Percentiles rank a stretch among this genome's conserved stretches.
phyloP scores from a whole-genome alignment of 139 green algal genomes.

The Chlorella sp. region DNA sequence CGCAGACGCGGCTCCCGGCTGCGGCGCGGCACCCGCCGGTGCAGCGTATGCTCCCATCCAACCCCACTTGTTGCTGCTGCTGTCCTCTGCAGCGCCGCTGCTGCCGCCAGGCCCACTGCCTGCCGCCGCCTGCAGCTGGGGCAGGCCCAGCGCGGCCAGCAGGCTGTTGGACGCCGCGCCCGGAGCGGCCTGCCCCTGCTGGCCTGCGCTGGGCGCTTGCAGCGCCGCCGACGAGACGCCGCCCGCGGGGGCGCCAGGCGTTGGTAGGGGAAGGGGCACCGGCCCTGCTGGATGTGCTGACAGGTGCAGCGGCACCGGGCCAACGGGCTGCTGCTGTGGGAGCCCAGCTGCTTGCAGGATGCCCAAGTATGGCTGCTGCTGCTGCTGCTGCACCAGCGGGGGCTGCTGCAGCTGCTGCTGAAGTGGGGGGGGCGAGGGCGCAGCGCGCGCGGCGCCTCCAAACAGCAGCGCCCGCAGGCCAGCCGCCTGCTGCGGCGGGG shows the following conservation, averaged over 20 bases:
- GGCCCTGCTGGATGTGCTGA: background rate
- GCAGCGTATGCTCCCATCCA: background rate
- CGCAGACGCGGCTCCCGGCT: no score
- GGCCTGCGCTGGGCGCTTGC: no score
- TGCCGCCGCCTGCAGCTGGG: background rate
- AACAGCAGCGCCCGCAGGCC: constrained; percentile 9
- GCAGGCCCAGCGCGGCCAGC: no score
- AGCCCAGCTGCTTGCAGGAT: background rate
- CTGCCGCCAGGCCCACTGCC: background rate
- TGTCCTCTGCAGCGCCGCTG: background rate
- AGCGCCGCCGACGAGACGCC: background rate
- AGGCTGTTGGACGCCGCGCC: no score
- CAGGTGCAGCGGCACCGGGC: background rate
- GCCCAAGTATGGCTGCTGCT: background rate
- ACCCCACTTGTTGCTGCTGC: background rate
- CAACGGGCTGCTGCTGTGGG: background rate
- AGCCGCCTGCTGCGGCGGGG: constrained; percentile 6
- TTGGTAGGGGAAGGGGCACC: background rate
- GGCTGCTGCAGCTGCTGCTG: background rate
- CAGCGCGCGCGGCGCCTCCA: background rate
- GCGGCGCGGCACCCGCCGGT: background rate
- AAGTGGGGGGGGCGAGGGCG: background rate
- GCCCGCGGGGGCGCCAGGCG: background rate
- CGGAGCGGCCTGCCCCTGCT: no score
- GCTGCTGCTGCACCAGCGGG: background rate